Evolutionary conservation across 208 protist genomes (phyloP), one percentile per base, ranked within the genome.

Genomic region (Trypanosoma caninum): DNA sequence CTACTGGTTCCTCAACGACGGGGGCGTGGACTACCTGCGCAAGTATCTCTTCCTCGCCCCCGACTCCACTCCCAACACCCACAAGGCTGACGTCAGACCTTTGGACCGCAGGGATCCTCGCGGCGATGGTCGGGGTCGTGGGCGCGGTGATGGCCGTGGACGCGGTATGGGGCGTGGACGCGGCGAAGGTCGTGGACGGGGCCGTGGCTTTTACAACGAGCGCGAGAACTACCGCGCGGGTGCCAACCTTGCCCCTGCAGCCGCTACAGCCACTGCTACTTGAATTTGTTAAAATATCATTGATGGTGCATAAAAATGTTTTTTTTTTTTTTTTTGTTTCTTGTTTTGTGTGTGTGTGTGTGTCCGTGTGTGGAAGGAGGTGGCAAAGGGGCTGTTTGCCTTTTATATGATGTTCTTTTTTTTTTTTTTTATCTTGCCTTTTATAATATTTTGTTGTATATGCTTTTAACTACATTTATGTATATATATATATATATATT

Each of bases 1-100:
- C 83, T 98, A 98, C 87, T 97, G 86, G 87, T 91, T 80, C 60
- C 87, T 98, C 59, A 94, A 89, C 73, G 83, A 97, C 55, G 80
- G 88, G 51, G 96, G 96, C 68, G 74, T 98, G 51, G 76, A 87
- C 46, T 97, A 97, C 78, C 81, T 98, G 62, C 85, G 96, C 60
- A 76, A 87, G 37, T 96, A 93, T 80, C 89, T 98, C 46, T 82
- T 94, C 76, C 80, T 97, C n/a, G 76, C 88, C 52, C 63, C 69
- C 13, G 81, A 77, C 52, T 80, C 87, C 46, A 82, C 97, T 54
- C 96, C 96, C 56, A 88, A 90, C 74, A 98, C 85, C 42, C 84
- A 95, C 52, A 97, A 97, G 84, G 65, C 65, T 28, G 87, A 73
- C 55, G 61, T 52, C 47, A 62, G 66, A 44, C 63, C 47, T 27